phyloP scores from a whole-genome alignment of 1,284 basidiomycete genomes.

The Heterobasidion annosum region DNA sequence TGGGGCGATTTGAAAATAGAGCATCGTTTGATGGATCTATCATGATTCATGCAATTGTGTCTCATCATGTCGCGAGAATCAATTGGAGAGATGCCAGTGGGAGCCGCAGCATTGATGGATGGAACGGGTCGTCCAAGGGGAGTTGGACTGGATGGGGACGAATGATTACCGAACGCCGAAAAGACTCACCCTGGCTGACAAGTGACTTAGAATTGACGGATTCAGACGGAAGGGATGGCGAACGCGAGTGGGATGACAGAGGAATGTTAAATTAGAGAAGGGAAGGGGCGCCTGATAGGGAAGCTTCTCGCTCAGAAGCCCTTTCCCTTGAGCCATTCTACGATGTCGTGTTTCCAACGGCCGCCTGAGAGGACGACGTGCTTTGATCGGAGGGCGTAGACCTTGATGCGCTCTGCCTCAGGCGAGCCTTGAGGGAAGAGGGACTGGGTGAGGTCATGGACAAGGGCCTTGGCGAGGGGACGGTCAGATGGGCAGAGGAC shows the following conservation, averaged over 20 bases:
- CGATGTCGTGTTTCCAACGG: slow-evolving; percentile 46
- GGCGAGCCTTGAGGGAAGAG: slow-evolving; percentile 36
- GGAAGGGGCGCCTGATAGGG: neutral
- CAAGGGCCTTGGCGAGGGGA: slow-evolving; percentile 32
- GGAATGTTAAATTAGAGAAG: neutral
- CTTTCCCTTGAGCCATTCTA: slow-evolving; percentile 37
- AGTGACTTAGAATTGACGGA: neutral
- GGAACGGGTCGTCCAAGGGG: neutral
- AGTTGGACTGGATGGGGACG: neutral
- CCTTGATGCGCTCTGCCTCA: slow-evolving; percentile 36
- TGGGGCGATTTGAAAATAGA: neutral
- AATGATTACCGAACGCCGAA: neutral
- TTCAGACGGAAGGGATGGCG: neutral
- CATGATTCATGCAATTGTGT: neutral
- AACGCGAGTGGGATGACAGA: neutral
- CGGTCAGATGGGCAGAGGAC: slow-evolving; percentile 1
- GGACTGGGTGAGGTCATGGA: slow-evolving; percentile 35
- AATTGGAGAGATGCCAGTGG: neutral
- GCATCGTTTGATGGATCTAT: neutral
- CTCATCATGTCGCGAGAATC: neutral
- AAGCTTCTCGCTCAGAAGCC: neutral
- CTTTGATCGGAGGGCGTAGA: slow-evolving; percentile 34
- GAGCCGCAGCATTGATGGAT: neutral
- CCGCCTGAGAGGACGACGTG: slow-evolving; percentile 51
- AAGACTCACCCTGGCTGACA: neutral